Percentiles rank a stretch among this genome's conserved stretches.
phyloP scores from a whole-genome alignment of 2,329 filamentous ascomycete genomes.

The Phaeosphaeriaceae sp. region DNA sequence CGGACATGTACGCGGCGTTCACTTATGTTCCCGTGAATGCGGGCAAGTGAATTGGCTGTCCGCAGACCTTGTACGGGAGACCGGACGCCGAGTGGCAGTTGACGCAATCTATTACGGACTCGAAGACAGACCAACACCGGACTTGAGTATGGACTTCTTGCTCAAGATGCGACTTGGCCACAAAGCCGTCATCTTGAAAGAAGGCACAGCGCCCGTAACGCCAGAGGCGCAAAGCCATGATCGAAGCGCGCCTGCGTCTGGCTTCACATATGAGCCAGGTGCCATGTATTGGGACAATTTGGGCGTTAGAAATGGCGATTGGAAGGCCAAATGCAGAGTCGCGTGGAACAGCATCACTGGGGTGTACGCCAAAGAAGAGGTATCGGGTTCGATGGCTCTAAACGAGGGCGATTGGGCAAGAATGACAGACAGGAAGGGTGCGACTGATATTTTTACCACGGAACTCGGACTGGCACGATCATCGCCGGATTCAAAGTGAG shows the following conservation, averaged over 20 bases:
- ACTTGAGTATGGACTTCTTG: background rate
- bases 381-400: background rate
- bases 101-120: constrained; percentile 4
- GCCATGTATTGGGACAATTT: constrained; percentile 15
- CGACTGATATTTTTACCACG: background rate
- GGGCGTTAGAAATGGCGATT: constrained; percentile 6
- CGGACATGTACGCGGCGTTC: constrained; percentile 1
- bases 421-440: background rate
- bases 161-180: background rate
- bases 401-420: constrained; percentile 2
- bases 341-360: background rate
- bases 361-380: background rate
- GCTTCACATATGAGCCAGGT: background rate
- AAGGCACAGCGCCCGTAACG: background rate
- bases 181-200: background rate
- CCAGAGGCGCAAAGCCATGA: background rate
- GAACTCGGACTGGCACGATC: background rate
- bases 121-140: background rate
- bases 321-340: background rate
- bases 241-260: background rate
- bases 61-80: constrained; percentile 2
- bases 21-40: constrained; percentile 3
- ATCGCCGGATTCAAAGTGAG: background rate
- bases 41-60: constrained; percentile 4
- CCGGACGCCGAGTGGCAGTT: constrained; percentile 4